Conservation (phyloP, 2,329 filamentous ascomycete genomes). For the Trichoderma sp. region DNA sequence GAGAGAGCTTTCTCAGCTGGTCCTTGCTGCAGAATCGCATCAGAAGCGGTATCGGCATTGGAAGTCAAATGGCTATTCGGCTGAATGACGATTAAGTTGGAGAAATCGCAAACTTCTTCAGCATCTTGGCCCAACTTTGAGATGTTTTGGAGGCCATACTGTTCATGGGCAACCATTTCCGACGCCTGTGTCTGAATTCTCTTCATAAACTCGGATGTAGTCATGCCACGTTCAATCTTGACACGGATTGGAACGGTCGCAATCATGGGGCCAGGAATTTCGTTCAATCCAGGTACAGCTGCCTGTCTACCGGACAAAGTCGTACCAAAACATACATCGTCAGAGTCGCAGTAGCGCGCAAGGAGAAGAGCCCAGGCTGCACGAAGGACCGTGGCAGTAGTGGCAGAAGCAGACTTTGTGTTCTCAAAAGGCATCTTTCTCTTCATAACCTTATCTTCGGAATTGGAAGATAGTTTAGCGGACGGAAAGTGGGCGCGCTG, state of each 20-base stretch:
- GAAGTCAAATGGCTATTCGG: slow-evolving; percentile 17
- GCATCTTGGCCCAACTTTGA: slow-evolving; percentile 15
- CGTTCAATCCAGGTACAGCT: slow-evolving; percentile 15
- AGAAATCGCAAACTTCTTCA: slow-evolving; percentile 23
- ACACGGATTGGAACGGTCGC: slow-evolving; percentile 28
- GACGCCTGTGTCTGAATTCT: slow-evolving; percentile 17
- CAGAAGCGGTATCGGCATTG: slow-evolving; percentile 16
- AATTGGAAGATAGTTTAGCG: slow-evolving; percentile 6
- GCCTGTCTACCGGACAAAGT: slow-evolving; percentile 27
- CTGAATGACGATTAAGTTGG: slow-evolving; percentile 26
- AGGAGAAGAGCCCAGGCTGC: slow-evolving; percentile 27
- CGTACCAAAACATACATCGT: slow-evolving; percentile 27
- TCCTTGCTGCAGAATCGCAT: slow-evolving; percentile 24
- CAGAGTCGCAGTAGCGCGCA: slow-evolving; percentile 24
- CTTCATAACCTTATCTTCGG: slow-evolving; percentile 4
- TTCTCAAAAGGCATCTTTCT: slow-evolving; percentile 32
- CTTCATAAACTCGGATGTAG: slow-evolving; percentile 3
- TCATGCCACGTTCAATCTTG: slow-evolving; percentile 21
- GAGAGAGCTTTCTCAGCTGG: slow-evolving; percentile 20
- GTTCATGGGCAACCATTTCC: slow-evolving; percentile 25
- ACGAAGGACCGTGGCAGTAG: slow-evolving; percentile 25
- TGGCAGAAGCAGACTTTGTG: slow-evolving; percentile 5
- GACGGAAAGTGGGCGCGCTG: slow-evolving; percentile 21
- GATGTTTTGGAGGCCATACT: slow-evolving; percentile 27
- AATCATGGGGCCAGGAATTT: slow-evolving; percentile 23